Conservation (phyloP, 768 basidiomycete species). For the Mycena amicta region DNA sequence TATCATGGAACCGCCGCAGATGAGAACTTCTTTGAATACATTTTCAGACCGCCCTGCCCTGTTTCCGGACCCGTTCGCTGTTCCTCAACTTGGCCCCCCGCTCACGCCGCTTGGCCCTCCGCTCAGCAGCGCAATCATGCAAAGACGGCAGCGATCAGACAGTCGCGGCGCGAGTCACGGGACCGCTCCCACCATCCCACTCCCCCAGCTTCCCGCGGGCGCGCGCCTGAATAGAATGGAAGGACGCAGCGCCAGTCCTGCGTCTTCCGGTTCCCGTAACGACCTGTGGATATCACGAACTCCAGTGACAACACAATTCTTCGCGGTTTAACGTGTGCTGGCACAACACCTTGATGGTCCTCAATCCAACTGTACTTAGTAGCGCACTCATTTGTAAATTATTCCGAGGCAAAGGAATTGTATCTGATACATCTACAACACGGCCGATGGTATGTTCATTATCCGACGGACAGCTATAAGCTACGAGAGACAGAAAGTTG, state of each 20-base stretch:
- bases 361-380: neutral
- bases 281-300: conserved; percentile 20
- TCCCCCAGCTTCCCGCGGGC: conserved; percentile 12
- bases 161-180: conserved; percentile 4
- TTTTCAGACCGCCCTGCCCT: conserved; percentile 2
- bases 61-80: neutral
- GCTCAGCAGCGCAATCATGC: conserved; percentile 11
- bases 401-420: conserved; percentile 9
- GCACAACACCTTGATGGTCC: neutral
- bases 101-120: conserved; percentile 7
- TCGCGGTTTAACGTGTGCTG: conserved; percentile 1
- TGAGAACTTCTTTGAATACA: conserved; percentile 15
- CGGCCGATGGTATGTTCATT: conserved; percentile 21
- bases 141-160: conserved; percentile 16
- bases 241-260: conserved; percentile 8
- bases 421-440: conserved; percentile 25
- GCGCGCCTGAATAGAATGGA: neutral
- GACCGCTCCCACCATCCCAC: conserved; percentile 14
- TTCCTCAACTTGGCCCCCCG: conserved; percentile 1
- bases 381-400: conserved; percentile 19
- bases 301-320: conserved; percentile 9
- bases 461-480: conserved; percentile 9
- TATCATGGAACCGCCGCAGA: conserved; percentile 19
- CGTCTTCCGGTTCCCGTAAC: neutral
- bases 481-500: conserved; percentile 9